Evolutionary conservation across 306 rosid species (phyloP).

Genomic region (Phaseolus lunatus): DNA sequence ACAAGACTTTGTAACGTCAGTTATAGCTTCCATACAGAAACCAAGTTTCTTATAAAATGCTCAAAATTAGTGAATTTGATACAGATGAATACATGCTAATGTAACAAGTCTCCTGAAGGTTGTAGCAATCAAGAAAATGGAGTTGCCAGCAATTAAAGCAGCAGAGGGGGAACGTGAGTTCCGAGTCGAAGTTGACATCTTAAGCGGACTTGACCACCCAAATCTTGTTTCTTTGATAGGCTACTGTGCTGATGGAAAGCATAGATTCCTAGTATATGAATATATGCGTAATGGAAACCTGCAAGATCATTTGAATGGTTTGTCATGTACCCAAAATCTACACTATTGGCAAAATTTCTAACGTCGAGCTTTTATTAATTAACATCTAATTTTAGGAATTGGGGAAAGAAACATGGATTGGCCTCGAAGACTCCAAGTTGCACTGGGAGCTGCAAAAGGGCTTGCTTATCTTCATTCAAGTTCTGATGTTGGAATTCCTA

Average conservation of each 20-base stretch:
- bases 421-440: conserved; percentile 80
- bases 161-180: conserved; percentile 95
- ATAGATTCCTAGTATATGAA: conserved; percentile 88
- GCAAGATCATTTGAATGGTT: conserved; percentile 92
- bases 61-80: conserved; percentile 21
- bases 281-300: conserved; percentile 89
- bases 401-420: conserved; percentile 81
- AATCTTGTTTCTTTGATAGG: conserved; percentile 94
- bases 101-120: conserved; percentile 58
- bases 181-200: conserved; percentile 89
- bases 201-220: conserved; percentile 93
- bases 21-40: conserved; percentile 20
- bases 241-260: conserved; percentile 96
- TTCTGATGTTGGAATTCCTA: conserved; percentile 77
- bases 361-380: conserved; percentile 36
- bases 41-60: conserved; percentile 22
- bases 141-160: conserved; percentile 73
- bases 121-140: conserved; percentile 97
- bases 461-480: conserved; percentile 88
- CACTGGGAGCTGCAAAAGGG: conserved; percentile 93
- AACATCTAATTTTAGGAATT: conserved; percentile 54
- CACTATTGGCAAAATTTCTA: not conserved
- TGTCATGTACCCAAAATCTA: conserved; percentile 38
- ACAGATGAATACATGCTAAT: conserved; percentile 44
- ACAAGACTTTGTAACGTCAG: conserved; percentile 20